phyloP scores from a whole-genome alignment of 2,329 filamentous ascomycete genomes.

The Tympanopsis confertula region DNA sequence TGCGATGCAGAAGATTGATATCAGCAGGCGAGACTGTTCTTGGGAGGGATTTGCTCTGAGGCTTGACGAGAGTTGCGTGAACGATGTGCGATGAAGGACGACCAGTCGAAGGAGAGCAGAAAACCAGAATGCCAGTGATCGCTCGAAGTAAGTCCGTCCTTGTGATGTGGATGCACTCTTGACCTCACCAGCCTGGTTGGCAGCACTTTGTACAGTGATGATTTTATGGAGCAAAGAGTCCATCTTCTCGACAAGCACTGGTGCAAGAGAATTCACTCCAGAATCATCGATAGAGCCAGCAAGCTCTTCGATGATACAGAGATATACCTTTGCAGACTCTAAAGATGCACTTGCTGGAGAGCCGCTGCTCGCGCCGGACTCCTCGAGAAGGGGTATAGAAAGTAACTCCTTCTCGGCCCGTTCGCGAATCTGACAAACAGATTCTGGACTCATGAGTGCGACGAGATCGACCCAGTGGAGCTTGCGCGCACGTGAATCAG shows the following conservation, averaged over 20 bases:
- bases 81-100: constrained; percentile 6
- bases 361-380: neutral
- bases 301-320: neutral
- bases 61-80: constrained; percentile 9
- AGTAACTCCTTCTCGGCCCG: constrained; percentile 25
- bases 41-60: constrained; percentile 12
- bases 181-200: constrained; percentile 8
- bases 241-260: constrained; percentile 24
- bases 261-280: constrained; percentile 15
- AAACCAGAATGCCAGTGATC: constrained; percentile 3
- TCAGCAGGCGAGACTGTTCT: constrained; percentile 21
- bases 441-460: constrained; percentile 20
- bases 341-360: neutral
- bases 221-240: constrained; percentile 22
- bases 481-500: constrained; percentile 16
- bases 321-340: neutral
- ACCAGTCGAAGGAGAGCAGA: constrained; percentile 2
- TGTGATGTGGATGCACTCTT: constrained; percentile 5
- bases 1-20: constrained; percentile 24
- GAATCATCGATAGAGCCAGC: constrained; percentile 20
- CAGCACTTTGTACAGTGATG: constrained; percentile 13
- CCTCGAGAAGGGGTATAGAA: constrained; percentile 14
- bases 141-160: constrained; percentile 13
- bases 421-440: constrained; percentile 21
- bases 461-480: constrained; percentile 25